Conservation (phyloP, 129 eudicot genomes). For the sunflower (Helianthus annuus) region HanXRQr2.0-SUNRISE NC_035448.2:85952405-85952904, state of each 20-base stretch:
- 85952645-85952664: background rate
- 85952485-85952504: constrained; percentile 19
- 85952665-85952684: background rate
- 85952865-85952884: background rate
- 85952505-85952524: constrained; percentile 11
- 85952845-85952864: background rate
- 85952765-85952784: background rate
- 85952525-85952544: background rate
- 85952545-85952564: constrained; percentile 27
- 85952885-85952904: background rate
- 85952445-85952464: constrained; percentile 31
- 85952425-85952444: constrained; percentile 29
- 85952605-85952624: background rate
- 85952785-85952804: background rate
- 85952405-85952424: constrained; percentile 29
- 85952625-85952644: background rate
- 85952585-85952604: constrained; percentile 21
- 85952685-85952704: background rate
- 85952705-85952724: background rate
- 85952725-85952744: background rate
- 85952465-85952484: constrained; percentile 21
- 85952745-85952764: background rate
- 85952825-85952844: background rate
- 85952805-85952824: background rate
- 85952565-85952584: background rate